These are phyloP conservation scores for Geranium rotundifolium DNA, from an alignment of 345 rosid genomes.

Conservation along the genomic window DNA sequence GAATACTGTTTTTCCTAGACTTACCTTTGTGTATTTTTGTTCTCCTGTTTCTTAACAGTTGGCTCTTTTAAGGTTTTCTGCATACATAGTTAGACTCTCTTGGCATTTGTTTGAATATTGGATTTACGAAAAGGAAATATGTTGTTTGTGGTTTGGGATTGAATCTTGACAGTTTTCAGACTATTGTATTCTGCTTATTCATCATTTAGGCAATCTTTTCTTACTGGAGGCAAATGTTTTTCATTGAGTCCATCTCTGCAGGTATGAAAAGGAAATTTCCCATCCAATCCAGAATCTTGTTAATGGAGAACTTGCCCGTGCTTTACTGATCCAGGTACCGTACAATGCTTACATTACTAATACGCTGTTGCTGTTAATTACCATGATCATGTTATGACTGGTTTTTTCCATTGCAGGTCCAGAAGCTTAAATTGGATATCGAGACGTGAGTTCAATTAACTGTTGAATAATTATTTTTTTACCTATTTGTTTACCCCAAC, in stretches of 20 bases:
- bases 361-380: constrained; percentile 4
- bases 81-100: no score
- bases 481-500: constrained; percentile 9
- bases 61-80: no score
- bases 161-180: not conserved
- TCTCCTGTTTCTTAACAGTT: no score
- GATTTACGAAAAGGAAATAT: no score
- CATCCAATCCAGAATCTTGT: constrained; percentile 88
- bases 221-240: not conserved
- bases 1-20: no score
- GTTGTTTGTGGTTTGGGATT: not conserved
- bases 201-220: not conserved
- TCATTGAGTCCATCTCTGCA: constrained; percentile 19
- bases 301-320: constrained; percentile 91
- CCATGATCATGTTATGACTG: constrained; percentile 10
- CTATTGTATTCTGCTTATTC: not conserved
- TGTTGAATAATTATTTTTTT: constrained; percentile 9
- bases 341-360: not conserved
- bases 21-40: no score
- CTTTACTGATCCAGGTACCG: constrained; percentile 84
- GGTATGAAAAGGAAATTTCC: constrained; percentile 78
- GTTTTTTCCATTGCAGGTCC: constrained; percentile 54
- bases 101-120: no score
- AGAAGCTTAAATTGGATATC: constrained; percentile 86
- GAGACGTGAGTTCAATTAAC: constrained; percentile 61